Evolutionary conservation across 345 rosid species (phyloP).

Genomic region (Aquilaria yunnanensis): DNA sequence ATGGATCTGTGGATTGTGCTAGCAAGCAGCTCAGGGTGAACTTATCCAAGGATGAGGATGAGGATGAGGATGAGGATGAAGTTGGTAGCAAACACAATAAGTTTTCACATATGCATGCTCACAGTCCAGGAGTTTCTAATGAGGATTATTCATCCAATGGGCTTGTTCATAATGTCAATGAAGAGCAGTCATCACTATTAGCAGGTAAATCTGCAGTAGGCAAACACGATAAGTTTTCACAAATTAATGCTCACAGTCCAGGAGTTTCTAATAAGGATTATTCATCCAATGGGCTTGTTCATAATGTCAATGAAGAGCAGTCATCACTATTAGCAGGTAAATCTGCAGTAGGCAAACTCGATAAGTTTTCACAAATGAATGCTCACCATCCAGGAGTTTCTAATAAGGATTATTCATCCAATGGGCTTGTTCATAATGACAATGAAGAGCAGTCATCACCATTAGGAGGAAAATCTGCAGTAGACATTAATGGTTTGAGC

Average conservation of each 20-base stretch:
- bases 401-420: constrained; percentile 8
- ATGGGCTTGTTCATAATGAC: constrained; percentile 14
- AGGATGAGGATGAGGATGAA: constrained; percentile 15
- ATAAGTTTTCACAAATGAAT: constrained; percentile 9
- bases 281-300: constrained; percentile 13
- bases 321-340: constrained; percentile 12
- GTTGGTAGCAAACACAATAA: constrained; percentile 18
- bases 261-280: constrained; percentile 13
- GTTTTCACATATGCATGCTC: constrained; percentile 6
- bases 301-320: constrained; percentile 17
- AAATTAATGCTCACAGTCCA: constrained; percentile 9
- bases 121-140: constrained; percentile 15
- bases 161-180: constrained; percentile 16
- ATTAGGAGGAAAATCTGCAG: constrained; percentile 14
- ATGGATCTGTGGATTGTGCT: neutral
- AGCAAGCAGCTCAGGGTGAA: constrained; percentile 15
- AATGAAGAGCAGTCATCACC: constrained; percentile 18
- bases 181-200: constrained; percentile 13
- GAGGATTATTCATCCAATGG: constrained; percentile 13
- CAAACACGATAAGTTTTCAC: constrained; percentile 12
- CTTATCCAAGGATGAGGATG: constrained; percentile 17
- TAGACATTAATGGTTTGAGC: constrained; percentile 16
- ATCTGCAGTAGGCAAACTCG: constrained; percentile 9
- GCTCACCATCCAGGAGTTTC: constrained; percentile 16
- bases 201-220: constrained; percentile 9